These are phyloP conservation scores for Leccinum imitatum DNA, from an alignment of 768 basidiomycete species.

Conservation along the genomic window DNA sequence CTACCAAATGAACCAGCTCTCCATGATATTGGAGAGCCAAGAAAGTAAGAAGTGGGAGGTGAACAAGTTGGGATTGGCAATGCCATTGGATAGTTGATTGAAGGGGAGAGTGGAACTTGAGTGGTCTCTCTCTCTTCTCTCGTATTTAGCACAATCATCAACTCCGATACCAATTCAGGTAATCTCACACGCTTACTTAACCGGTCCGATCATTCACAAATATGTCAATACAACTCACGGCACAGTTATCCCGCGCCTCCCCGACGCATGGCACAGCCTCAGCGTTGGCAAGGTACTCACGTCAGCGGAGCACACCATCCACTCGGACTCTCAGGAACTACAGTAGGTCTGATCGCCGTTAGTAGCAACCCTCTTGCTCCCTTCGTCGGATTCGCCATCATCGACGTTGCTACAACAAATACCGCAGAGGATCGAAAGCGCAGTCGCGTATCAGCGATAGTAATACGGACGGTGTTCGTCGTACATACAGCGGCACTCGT, in stretches of 20 bases:
- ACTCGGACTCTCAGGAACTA: background rate
- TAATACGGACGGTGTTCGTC: background rate
- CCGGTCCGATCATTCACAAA: slow-evolving; percentile 29
- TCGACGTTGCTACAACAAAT: background rate
- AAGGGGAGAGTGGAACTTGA: slow-evolving; percentile 2
- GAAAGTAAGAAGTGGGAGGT: slow-evolving; percentile 42
- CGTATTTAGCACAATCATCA: slow-evolving; percentile 25
- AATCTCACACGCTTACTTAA: slow-evolving; percentile 28
- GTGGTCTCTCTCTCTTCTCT: slow-evolving; percentile 18
- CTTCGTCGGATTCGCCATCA: background rate
- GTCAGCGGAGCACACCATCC: background rate
- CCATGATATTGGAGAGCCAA: slow-evolving; percentile 75
- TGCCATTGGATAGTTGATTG: slow-evolving; percentile 16
- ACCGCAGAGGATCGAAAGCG: no score
- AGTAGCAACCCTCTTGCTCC: no score
- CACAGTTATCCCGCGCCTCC: slow-evolving; percentile 3
- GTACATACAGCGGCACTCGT: background rate
- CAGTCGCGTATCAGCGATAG: background rate
- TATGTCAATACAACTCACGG: slow-evolving; percentile 15
- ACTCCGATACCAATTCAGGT: slow-evolving; percentile 1
- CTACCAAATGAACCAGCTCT: slow-evolving; percentile 64
- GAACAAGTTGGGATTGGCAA: background rate
- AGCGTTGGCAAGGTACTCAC: background rate
- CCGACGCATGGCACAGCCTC: background rate
- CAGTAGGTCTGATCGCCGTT: no score